A percentile compares a stretch with the other conserved stretches of the same genome.
These are phyloP conservation scores for Kitagawia praeruptora DNA, from an alignment of 129 eudicot genomes.

Conservation along the genomic window DNA sequence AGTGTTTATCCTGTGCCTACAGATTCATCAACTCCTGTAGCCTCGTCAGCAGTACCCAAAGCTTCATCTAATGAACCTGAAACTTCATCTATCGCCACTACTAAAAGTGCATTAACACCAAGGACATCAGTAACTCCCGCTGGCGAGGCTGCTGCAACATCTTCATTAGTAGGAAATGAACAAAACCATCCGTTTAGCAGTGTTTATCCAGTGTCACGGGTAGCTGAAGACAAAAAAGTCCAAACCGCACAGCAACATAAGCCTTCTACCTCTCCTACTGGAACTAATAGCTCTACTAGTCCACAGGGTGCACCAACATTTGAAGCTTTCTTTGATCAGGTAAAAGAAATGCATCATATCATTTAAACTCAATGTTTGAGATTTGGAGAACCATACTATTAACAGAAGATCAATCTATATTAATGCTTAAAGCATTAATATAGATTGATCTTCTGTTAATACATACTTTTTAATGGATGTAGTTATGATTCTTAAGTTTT, in stretches of 20 bases:
- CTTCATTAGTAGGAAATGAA: conserved; percentile 12
- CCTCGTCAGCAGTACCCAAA: not conserved
- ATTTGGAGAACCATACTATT: not conserved
- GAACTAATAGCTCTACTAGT: too few relatives aligned
- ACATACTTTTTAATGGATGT: not conserved
- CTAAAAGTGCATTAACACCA: conserved; percentile 1
- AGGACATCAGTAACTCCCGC: not conserved
- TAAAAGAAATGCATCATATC: not conserved
- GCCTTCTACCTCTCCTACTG: conserved; percentile 8
- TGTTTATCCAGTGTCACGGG: not conserved
- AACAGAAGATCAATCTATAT: too few relatives aligned
- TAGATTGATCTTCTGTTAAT: too few relatives aligned
- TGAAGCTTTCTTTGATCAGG: conserved; percentile 19
- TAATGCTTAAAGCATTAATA: too few relatives aligned
- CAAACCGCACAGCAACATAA: not conserved
- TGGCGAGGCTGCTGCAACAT: not conserved
- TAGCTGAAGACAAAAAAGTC: not conserved
- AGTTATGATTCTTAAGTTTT: not conserved
- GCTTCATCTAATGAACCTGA: conserved; percentile 11
- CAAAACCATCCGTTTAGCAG: not conserved
- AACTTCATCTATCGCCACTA: conserved; percentile 3
- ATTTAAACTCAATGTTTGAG: not conserved
- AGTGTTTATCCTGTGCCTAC: not conserved
- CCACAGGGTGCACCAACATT: conserved; percentile 8
- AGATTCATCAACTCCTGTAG: not conserved